Conservation (phyloP, 2,329 filamentous ascomycete species). For the Fusarium ambrosium region DNA sequence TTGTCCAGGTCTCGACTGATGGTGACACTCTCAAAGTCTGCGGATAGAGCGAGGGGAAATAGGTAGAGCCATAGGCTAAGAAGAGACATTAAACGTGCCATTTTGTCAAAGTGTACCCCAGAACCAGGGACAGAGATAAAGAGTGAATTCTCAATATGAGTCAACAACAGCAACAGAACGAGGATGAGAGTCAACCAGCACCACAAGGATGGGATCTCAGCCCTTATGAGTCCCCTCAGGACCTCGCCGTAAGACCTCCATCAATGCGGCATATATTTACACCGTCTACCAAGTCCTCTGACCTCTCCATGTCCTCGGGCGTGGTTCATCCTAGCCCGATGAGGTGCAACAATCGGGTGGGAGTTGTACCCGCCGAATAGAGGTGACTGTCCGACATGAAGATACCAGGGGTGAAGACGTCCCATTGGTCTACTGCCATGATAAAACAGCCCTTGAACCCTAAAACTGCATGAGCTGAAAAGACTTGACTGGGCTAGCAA, state of each 20-base stretch:
- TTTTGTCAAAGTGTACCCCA: conserved; percentile 1
- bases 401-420: conserved; percentile 24
- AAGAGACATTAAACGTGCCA: conserved; percentile 23
- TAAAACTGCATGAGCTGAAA: conserved; percentile 40
- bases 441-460: conserved; percentile 13
- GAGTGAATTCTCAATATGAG: neutral
- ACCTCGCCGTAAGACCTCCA: neutral
- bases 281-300: conserved; percentile 10
- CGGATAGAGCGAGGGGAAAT: conserved; percentile 5
- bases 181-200: neutral
- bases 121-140: neutral
- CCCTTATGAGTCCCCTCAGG: conserved; percentile 20
- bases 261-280: conserved; percentile 19
- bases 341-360: conserved; percentile 11
- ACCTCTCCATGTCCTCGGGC: neutral
- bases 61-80: conserved; percentile 15
- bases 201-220: neutral
- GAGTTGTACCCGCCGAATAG: conserved; percentile 19
- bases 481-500: conserved; percentile 18
- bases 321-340: conserved; percentile 10
- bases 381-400: conserved; percentile 11
- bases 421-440: conserved; percentile 25
- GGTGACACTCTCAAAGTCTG: conserved; percentile 35
- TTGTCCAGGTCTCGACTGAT: conserved; percentile 29
- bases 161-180: neutral